Percentiles rank a stretch among this genome's conserved stretches.
phyloP scores from a whole-genome alignment of 495 filamentous ascomycete genomes.

The Aspergillus heteromorphus region DNA sequence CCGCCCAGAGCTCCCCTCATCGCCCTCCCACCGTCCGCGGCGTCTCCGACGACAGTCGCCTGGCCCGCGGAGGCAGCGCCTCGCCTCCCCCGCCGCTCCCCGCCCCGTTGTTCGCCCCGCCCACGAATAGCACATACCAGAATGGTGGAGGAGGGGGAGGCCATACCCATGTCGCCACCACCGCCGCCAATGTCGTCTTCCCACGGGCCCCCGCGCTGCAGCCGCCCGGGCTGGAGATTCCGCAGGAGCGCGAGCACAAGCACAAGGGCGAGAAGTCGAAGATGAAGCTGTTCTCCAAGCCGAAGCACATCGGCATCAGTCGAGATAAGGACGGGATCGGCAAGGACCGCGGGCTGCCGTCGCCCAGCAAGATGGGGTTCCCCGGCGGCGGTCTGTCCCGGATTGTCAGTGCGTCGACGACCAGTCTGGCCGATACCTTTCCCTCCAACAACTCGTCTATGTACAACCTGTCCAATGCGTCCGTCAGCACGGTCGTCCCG shows the following conservation, averaged over 20 bases:
- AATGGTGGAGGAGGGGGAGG: constrained; percentile 61
- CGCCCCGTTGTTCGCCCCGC: constrained; percentile 50
- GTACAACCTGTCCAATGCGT: constrained; percentile 79
- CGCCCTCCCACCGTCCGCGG: constrained; percentile 62
- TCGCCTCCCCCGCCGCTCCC: constrained; percentile 47
- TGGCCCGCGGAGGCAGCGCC: constrained; percentile 34
- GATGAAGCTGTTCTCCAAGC: constrained; percentile 87
- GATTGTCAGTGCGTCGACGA: constrained; percentile 70
- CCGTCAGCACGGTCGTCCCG: constrained; percentile 68
- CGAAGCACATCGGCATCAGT: constrained; percentile 73
- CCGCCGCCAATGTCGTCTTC: constrained; percentile 84
- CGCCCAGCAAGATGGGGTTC: constrained; percentile 72
- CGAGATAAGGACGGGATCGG: constrained; percentile 57
- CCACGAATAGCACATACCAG: constrained; percentile 53
- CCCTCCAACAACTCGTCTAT: constrained; percentile 62
- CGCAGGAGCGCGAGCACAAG: constrained; percentile 56
- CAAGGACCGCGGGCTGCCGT: constrained; percentile 68
- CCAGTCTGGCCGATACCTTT: constrained; percentile 62
- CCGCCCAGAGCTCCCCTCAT: constrained; percentile 47
- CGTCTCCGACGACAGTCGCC: constrained; percentile 32
- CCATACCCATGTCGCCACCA: constrained; percentile 63
- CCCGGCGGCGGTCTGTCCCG: constrained; percentile 52
- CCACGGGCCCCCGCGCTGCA: constrained; percentile 61
- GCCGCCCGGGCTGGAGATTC: constrained; percentile 36
- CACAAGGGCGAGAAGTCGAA: constrained; percentile 74